Percentiles rank a stretch among this genome's conserved stretches.
These are phyloP conservation scores for Nemania diffusa DNA, from an alignment of 2,329 filamentous ascomycete genomes.

Conservation along the genomic window DNA sequence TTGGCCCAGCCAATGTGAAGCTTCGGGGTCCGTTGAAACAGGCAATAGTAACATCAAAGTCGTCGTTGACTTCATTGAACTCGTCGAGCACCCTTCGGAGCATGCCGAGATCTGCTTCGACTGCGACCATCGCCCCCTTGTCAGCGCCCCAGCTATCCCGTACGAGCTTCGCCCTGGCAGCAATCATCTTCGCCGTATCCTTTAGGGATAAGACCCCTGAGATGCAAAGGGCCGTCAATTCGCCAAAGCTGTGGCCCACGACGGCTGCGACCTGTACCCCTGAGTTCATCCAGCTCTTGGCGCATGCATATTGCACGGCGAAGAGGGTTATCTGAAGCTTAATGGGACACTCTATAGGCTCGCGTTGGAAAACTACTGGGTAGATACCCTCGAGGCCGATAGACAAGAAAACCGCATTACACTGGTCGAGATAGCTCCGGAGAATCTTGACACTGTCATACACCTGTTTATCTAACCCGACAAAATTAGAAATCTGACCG, in stretches of 20 bases:
- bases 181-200: conserved; percentile 49
- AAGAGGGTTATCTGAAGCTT: conserved; percentile 54
- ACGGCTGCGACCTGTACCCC: conserved; percentile 46
- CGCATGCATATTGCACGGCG: conserved; percentile 53
- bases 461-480: conserved; percentile 48
- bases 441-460: conserved; percentile 45
- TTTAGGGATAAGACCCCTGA: conserved; percentile 46
- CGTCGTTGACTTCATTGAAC: no score
- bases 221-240: conserved; percentile 54
- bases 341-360: conserved; percentile 40
- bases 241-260: conserved; percentile 56
- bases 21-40: conserved; percentile 58
- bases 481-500: conserved; percentile 46
- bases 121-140: conserved; percentile 52
- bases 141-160: conserved; percentile 50
- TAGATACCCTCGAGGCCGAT: conserved; percentile 40
- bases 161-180: conserved; percentile 47
- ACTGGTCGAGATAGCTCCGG: conserved; percentile 40
- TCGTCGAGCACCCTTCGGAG: background rate
- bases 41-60: conserved; percentile 49
- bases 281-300: conserved; percentile 51
- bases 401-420: conserved; percentile 21
- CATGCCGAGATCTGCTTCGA: conserved; percentile 40
- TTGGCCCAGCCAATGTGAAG: conserved; percentile 55
- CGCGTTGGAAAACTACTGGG: conserved; percentile 47